Conservation (phyloP, 345 rosid species). For the Carallia brachiata region DNA sequence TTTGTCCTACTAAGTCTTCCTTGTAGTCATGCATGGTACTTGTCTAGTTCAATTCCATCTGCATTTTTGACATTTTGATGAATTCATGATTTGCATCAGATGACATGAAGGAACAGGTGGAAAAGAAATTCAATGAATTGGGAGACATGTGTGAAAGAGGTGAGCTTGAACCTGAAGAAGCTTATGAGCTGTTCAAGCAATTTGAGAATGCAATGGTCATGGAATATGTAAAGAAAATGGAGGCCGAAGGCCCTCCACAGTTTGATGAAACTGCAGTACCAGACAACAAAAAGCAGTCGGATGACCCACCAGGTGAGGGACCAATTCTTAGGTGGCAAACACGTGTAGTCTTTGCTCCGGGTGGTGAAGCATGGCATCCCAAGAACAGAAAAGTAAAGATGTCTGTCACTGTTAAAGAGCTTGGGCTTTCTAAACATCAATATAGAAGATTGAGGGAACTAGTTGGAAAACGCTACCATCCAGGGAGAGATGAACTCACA, state of each 20-base stretch:
- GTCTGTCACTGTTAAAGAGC: conserved; percentile 91
- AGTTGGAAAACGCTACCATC: conserved; percentile 88
- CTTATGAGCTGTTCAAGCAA: conserved; percentile 72
- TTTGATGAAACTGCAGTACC: conserved; percentile 55
- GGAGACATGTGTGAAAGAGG: conserved; percentile 86
- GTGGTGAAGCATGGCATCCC: conserved; percentile 99
- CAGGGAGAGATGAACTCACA: conserved; percentile 92
- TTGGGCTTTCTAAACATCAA: conserved; percentile 84
- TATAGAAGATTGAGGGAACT: conserved; percentile 67
- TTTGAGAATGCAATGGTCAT: conserved; percentile 86
- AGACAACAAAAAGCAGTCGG: conserved; percentile 45
- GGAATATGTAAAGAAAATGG: conserved; percentile 60
- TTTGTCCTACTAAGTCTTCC: not conserved
- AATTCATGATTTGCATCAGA: conserved; percentile 38
- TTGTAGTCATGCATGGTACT: conserved; percentile 3
- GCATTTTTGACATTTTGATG: conserved; percentile 6
- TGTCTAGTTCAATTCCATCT: not conserved
- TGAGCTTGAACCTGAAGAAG: conserved; percentile 74
- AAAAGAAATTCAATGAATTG: conserved; percentile 70
- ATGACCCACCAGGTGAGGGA: conserved; percentile 90
- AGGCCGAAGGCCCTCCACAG: conserved; percentile 57
- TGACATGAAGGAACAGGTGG: conserved; percentile 80
- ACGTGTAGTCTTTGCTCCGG: conserved; percentile 81
- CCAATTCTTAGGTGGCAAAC: conserved; percentile 92
- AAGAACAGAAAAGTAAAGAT: conserved; percentile 91